A percentile compares a stretch with the other conserved stretches of the same genome.
Evolutionary conservation across 495 filamentous ascomycete species (phyloP).

Genomic region (Penicillium roqueforti): DNA sequence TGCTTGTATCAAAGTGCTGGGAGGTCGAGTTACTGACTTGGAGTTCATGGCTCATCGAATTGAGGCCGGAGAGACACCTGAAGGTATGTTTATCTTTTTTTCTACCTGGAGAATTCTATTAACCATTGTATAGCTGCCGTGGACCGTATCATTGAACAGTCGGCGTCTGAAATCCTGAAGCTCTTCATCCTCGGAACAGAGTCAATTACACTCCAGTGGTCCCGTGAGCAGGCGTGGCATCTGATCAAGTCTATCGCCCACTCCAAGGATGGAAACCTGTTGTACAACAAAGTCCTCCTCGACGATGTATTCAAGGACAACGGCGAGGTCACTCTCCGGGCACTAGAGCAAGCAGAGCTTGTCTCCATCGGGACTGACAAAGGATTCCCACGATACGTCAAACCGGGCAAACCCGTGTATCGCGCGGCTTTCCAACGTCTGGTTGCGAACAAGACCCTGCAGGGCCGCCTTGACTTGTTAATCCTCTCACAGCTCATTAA

Average conservation of each 20-base stretch:
- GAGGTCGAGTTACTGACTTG: conserved; percentile 88
- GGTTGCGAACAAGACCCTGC: conserved; percentile 65
- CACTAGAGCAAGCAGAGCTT: conserved; percentile 81
- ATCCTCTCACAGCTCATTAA: conserved; percentile 62
- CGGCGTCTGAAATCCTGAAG: conserved; percentile 84
- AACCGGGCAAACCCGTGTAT: conserved; percentile 83
- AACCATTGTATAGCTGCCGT: conserved; percentile 60
- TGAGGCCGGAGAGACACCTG: conserved; percentile 80
- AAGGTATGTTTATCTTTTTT: conserved; percentile 33
- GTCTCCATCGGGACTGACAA: conserved; percentile 69
- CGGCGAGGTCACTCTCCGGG: conserved; percentile 68
- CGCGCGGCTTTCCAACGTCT: conserved; percentile 72
- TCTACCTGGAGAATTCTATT: conserved; percentile 9
- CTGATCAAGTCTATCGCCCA: conserved; percentile 69
- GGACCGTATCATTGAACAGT: conserved; percentile 80
- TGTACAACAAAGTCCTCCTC: conserved; percentile 80
- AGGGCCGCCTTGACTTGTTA: conserved; percentile 68
- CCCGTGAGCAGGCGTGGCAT: conserved; percentile 81
- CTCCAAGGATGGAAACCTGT: conserved; percentile 49
- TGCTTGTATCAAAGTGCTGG: conserved; percentile 72
- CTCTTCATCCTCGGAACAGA: conserved; percentile 71
- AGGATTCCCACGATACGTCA: conserved; percentile 72
- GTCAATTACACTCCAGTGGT: conserved; percentile 55
- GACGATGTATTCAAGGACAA: conserved; percentile 63
- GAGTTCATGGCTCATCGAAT: conserved; percentile 90